Evolutionary conservation across 441 rosid species (phyloP).

Genomic region (Erodium trifolium): DNA sequence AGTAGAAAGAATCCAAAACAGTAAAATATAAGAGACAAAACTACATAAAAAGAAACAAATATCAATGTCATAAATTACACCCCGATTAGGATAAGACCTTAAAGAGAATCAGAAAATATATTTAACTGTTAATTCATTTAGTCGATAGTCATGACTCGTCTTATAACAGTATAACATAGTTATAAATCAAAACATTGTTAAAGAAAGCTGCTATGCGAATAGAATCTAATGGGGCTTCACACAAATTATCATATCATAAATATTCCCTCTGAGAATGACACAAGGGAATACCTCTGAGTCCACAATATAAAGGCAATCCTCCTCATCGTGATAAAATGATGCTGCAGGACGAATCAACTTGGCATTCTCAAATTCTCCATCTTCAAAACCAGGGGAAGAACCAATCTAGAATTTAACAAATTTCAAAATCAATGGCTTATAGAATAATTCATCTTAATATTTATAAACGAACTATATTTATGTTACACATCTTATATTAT

Average conservation of each 20-base stretch:
- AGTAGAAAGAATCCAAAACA: slow-evolving; percentile 18
- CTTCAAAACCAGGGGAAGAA: slow-evolving; percentile 93
- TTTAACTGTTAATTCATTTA: not conserved
- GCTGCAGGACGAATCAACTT: slow-evolving; percentile 79
- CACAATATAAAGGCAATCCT: slow-evolving; percentile 74
- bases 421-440: slow-evolving; percentile 1
- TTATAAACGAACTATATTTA: not conserved
- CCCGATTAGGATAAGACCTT: not conserved
- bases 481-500: not conserved
- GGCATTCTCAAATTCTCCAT: slow-evolving; percentile 85
- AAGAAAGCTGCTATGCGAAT: not conserved
- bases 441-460: not conserved
- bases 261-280: not conserved
- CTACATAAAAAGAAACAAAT: not conserved
- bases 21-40: slow-evolving; percentile 18
- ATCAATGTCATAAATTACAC: not conserved
- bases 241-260: not conserved
- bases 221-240: not conserved
- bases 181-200: not conserved
- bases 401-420: slow-evolving; percentile 76
- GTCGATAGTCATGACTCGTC: not conserved
- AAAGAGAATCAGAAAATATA: not conserved
- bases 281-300: slow-evolving; percentile 70
- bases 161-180: not conserved
- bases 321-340: slow-evolving; percentile 53